Base-by-base conservation (phyloP, 306 rosid species). In the Vachellia collinsii region DNA sequence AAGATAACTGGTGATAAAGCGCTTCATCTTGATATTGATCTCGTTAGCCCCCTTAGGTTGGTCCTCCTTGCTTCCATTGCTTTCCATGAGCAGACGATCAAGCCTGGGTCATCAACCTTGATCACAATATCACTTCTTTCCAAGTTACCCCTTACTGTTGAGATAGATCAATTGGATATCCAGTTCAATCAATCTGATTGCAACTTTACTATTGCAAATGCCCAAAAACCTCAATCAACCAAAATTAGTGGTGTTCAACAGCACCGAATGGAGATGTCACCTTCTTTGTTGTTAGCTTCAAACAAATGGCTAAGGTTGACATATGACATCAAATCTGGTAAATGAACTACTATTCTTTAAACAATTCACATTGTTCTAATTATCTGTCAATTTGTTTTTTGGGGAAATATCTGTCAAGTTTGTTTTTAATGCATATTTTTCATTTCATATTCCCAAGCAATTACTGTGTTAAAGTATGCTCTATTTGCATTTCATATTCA, bases 21-120 rank as follows among this genome's bases (percentile, higher is more conserved):
- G 53, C 84, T 93, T 88, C 97, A 88, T 87, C 91, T 95, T 73
- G 98, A 91, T 87, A 84, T 95, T 87, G 99, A 95, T 90, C 87
- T 87, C 59, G 96, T 93, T 72, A 95, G 97, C 85, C 99, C 99
- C 46, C 97, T 93, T 69, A 87, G 99, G 85, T 79, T 86, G 79
- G 99, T 88, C 72, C 91, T 95, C 89, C 92, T 95, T 80, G 98
- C 96, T 37, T 91, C 98, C 43, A 94, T 93, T 89, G 96, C 94
- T 87, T 95, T 95, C 81, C 98, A 91, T 84, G 99, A 93, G 80
- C 97, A 90, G 86, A 74, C 84, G 46, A 82, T 89, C 82, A 95
- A 91, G 88, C 99, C 94, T 59, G 92, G 93, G 34, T 67, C 81
- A 68, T 85, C 96, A 71, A 85, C 96, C 50, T 64, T 58, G 79